Evolutionary conservation across 805 yeast genomes (phyloP).

Genomic region (Metschnikowia amazonensis): DNA sequence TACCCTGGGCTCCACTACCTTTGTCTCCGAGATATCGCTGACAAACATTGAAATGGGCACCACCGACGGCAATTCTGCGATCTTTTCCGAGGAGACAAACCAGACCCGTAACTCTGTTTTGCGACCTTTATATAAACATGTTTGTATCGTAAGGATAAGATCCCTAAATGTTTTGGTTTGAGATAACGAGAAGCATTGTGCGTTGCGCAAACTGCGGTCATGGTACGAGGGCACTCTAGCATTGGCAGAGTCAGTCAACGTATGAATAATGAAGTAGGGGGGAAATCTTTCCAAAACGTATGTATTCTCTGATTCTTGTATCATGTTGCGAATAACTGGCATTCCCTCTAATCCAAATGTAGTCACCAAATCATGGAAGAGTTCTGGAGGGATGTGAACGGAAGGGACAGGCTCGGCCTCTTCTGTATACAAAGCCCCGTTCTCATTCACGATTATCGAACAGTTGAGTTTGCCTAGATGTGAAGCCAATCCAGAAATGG

Average conservation of each 20-base stretch:
- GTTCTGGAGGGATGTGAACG: constrained; percentile 36
- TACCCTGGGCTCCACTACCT: constrained; percentile 25
- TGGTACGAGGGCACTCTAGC: constrained; percentile 2
- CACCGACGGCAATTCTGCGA: constrained; percentile 21
- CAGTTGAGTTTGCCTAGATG: constrained; percentile 49
- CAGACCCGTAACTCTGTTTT: constrained; percentile 29
- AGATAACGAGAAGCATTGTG: constrained; percentile 23
- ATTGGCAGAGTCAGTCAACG: constrained; percentile 21
- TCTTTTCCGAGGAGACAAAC: constrained; percentile 29
- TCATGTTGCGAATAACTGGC: constrained; percentile 32
- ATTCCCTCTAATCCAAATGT: constrained; percentile 53
- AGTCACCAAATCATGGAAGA: constrained; percentile 41
- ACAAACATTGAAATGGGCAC: constrained; percentile 27
- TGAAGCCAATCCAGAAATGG: constrained; percentile 25
- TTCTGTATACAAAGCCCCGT: constrained; percentile 39
- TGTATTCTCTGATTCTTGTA: constrained; percentile 25
- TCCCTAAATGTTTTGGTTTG: constrained; percentile 33
- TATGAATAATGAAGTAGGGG: constrained; percentile 34
- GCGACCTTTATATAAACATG: constrained; percentile 20
- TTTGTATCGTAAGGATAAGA: constrained; percentile 27
- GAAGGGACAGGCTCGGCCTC: constrained; percentile 19
- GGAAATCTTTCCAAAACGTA: constrained; percentile 34
- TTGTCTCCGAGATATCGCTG: constrained; percentile 27
- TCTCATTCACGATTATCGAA: constrained; percentile 38
- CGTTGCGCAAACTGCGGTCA: constrained; percentile 9